phyloP scores from a whole-genome alignment of 257 asterid species.

The Ballota nigra region DNA sequence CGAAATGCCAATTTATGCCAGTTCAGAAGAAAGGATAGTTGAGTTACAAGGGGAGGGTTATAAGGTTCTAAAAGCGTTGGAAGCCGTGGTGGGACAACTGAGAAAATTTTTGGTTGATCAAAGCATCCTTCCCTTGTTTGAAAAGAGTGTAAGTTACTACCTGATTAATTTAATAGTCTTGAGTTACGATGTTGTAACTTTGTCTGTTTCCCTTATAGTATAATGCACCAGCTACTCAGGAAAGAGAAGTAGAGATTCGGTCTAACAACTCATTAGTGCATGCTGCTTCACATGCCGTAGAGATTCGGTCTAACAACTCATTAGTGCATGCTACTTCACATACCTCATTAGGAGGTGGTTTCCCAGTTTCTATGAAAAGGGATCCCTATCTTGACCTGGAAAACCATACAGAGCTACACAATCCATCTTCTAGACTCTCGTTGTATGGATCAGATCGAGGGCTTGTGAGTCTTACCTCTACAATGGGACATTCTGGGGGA shows the following conservation, averaged over 20 bases:
- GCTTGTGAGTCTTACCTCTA: slow-evolving; percentile 47
- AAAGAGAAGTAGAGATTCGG: slow-evolving; percentile 53
- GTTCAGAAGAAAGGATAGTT: slow-evolving; percentile 70
- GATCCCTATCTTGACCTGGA: slow-evolving; percentile 54
- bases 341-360: slow-evolving; percentile 37
- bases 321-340: slow-evolving; percentile 34
- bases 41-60: slow-evolving; percentile 74
- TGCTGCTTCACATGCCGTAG: slow-evolving; percentile 36
- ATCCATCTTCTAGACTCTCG: slow-evolving; percentile 43
- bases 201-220: slow-evolving; percentile 38
- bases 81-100: slow-evolving; percentile 61
- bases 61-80: slow-evolving; percentile 69
- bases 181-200: background rate
- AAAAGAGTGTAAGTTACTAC: slow-evolving; percentile 53
- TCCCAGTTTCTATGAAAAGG: slow-evolving; percentile 49
- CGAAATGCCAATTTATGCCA: slow-evolving; percentile 56
- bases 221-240: slow-evolving; percentile 46
- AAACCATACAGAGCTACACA: slow-evolving; percentile 41
- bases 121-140: slow-evolving; percentile 69
- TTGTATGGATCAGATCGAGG: slow-evolving; percentile 57
- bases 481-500: slow-evolving; percentile 46
- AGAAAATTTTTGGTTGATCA: slow-evolving; percentile 81
- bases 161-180: background rate
- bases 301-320: slow-evolving; percentile 61
- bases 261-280: slow-evolving; percentile 45